Evolutionary conservation across 768 basidiomycete genomes (phyloP), one percentile per base, ranked within the genome.

Genomic region (Panus rudis): DNA sequence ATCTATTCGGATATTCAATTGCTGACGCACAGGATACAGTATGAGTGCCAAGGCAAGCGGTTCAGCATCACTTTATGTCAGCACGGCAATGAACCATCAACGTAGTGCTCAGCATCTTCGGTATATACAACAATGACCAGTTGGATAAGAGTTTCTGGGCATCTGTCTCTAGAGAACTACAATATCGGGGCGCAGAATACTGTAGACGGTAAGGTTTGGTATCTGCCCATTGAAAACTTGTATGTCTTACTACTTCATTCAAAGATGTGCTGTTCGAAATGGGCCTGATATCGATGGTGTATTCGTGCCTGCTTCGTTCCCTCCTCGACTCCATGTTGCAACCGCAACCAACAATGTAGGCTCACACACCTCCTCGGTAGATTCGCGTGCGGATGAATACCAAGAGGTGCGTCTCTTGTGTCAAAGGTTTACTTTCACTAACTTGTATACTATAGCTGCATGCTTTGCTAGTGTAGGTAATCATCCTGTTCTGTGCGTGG

Each of bases 391-490:
- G 5, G 66, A 76, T 26, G 69, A 74, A 34, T 60, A 64, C 37
- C 68, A 70, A 43, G 66, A 75, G 63, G 76, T 77, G 49, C 25
- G 19, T 23, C 28, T 39, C 6, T n/a, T 8, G 12, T 26, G 4
- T 1, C 6, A 24, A 19, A n/a, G 6, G 5, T 49, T 46, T 19
- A 2, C 6, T 25, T 11, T 6, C 7, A 22, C n/a, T n/a, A 8
- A 20, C 27, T 30, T 2, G 35, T 12, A 4, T 28, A 23, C 13
- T 17, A 19, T 35, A 81, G 77, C 62, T 81, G 7, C 79, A 82
- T 50, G 65, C 73, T 2, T 66, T 81, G 20, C 66, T 81, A n/a
- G 69, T 78, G 78, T 81, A 54, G 43, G 76, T 56, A 28, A 8
- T 11, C 30, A 11, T n/a, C 16, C 11, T 12, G 26, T 8, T 12